Base-by-base conservation (phyloP, 345 rosid genomes). In the Acer saccharum region DNA sequence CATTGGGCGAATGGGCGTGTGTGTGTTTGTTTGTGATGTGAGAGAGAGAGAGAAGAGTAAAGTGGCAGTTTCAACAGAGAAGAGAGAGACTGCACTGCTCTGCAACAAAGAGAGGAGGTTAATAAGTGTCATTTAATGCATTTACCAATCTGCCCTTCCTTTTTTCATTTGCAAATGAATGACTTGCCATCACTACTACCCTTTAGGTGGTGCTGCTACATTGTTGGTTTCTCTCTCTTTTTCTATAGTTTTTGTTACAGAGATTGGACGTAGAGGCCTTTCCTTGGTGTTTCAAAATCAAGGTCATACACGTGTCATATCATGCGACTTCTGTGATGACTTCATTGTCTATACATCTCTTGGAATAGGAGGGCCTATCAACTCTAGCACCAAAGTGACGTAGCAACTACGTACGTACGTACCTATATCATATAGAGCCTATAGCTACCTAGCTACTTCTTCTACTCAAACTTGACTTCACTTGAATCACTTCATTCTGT, bases 141-240 rank as follows among this genome's bases (percentile, higher is more conserved):
- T 44, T 73, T 66, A 65, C 78, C 65, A 75, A 18, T 66, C 65
- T 75, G 54, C 72, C 78, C 78, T 25, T 50, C 21, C 35, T 17
- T 43, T 52, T 58, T 23, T 23, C 25, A 0, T 1, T 23, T 23
- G 25, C 25, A 50, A 12, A 50, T 50, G 55, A 12, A 50, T 50
- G 55, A 13, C 55, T 12, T 13, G 6, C 54, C 54, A 48, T 11
- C 16, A 11, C 25, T 23, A 23, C 25, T 1, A 23, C n/a, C n/a
- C n/a, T n/a, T n/a, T n/a, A n/a, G n/a, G n/a, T n/a, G n/a, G n/a
- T n/a, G n/a, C n/a, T n/a, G n/a, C n/a, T n/a, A n/a, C n/a, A n/a
- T n/a, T n/a, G n/a, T n/a, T n/a, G n/a, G n/a, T 0, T 0, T 25
- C 1, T 25, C 25, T 25, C 54, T 52, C 6, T 58, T 1, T 44